phyloP scores from a whole-genome alignment of 1,284 basidiomycete species.

The Austroboletus novae-zelandiae region DNA sequence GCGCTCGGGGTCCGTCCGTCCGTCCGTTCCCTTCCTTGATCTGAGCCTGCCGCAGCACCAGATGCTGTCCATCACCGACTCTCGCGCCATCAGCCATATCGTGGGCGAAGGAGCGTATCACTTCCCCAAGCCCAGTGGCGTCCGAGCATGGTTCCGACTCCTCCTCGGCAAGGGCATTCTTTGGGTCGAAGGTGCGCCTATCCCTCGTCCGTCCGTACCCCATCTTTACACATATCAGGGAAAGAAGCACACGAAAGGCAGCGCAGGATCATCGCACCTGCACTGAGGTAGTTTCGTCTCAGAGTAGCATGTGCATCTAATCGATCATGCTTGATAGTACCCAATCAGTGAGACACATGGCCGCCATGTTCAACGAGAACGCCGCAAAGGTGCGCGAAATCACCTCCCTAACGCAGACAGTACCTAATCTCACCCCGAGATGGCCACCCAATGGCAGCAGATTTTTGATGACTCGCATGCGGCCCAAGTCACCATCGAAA shows the following conservation, averaged over 20 bases:
- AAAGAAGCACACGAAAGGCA: conserved; percentile 55
- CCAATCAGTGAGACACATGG: conserved; percentile 50
- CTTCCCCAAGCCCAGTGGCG: conserved; percentile 59
- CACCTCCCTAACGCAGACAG: background rate
- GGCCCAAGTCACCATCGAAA: conserved; percentile 45
- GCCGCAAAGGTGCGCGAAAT: conserved; percentile 37
- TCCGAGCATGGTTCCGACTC: conserved; percentile 57
- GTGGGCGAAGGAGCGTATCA: conserved; percentile 48
- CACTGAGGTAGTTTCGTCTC: conserved; percentile 43
- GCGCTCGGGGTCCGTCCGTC: conserved; percentile 46
- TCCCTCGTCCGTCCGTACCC: background rate
- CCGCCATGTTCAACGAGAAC: conserved; percentile 49
- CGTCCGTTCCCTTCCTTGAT: background rate
- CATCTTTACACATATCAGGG: conserved; percentile 31
- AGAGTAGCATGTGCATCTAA: background rate
- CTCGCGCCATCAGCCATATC: conserved; percentile 50
- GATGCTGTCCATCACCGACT: conserved; percentile 53
- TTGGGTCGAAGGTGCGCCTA: conserved; percentile 52
- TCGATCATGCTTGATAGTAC: conserved; percentile 33
- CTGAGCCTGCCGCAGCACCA: conserved; percentile 41
- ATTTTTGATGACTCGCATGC: conserved; percentile 38
- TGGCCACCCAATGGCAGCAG: conserved; percentile 48
- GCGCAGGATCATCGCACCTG: conserved; percentile 49
- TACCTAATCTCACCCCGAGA: conserved; percentile 14
- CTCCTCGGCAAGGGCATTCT: conserved; percentile 60